Percentiles rank a stretch among this genome's conserved stretches.
Evolutionary conservation across 1,284 basidiomycete genomes (phyloP).

Genomic region (Thelephora terrestris): DNA sequence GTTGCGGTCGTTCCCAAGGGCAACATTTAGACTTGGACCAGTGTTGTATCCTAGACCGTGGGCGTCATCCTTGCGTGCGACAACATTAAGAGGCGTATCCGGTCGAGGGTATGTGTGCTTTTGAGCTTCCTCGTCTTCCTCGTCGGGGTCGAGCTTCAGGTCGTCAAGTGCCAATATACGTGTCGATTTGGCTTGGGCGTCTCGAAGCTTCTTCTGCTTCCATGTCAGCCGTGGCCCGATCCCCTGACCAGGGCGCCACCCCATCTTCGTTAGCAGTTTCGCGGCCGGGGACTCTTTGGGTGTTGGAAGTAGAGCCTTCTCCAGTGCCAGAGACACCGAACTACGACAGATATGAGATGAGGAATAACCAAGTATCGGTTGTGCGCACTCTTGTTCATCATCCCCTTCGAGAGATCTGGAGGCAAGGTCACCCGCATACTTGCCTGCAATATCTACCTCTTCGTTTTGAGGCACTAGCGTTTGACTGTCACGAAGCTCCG

Average conservation of each 20-base stretch:
- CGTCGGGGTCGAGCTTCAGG: constrained; percentile 31
- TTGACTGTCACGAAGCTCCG: constrained; percentile 64
- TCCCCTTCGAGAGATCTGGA: constrained; percentile 18
- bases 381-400: constrained; percentile 50
- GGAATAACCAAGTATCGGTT: constrained; percentile 2
- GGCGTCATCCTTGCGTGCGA: constrained; percentile 62
- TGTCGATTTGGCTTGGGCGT: constrained; percentile 28
- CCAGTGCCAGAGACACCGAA: constrained; percentile 49
- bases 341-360: constrained; percentile 25
- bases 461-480: constrained; percentile 70
- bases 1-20: constrained; percentile 28
- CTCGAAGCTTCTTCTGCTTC: constrained; percentile 64
- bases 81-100: constrained; percentile 59
- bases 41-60: constrained; percentile 75
- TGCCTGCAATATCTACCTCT: constrained; percentile 58
- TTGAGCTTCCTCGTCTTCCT: constrained; percentile 66
- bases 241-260: constrained; percentile 89
- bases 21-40: constrained; percentile 55
- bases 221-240: constrained; percentile 86
- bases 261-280: constrained; percentile 86
- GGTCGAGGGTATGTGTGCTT: constrained; percentile 83
- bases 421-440: constrained; percentile 40
- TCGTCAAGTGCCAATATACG: constrained; percentile 22
- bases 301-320: constrained; percentile 48
- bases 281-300: constrained; percentile 70